Evolutionary conservation across 345 rosid genomes (phyloP).

Genomic region (Rhizophora mangle): DNA sequence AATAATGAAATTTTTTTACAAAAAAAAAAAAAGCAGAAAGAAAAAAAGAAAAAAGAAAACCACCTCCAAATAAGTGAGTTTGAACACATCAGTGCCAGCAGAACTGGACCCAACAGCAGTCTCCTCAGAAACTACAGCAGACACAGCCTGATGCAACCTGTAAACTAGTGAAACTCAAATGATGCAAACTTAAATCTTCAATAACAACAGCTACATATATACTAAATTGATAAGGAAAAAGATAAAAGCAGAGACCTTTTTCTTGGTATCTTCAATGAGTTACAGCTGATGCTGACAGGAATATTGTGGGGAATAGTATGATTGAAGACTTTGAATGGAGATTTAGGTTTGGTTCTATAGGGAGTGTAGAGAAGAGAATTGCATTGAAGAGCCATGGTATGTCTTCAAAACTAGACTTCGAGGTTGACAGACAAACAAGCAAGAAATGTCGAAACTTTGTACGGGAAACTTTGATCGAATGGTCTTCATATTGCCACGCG

Average conservation of each 20-base stretch:
- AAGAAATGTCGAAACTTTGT: no score
- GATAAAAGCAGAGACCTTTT: conserved; percentile 16
- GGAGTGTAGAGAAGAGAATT: conserved; percentile 27
- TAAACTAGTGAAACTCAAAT: background rate
- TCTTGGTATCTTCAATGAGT: conserved; percentile 30
- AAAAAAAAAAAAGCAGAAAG: background rate
- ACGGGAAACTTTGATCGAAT: background rate
- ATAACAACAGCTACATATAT: background rate
- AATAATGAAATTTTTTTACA: background rate
- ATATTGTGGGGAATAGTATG: conserved; percentile 12
- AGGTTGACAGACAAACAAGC: background rate
- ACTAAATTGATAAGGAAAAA: background rate
- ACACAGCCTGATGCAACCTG: conserved; percentile 33
- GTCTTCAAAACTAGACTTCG: background rate
- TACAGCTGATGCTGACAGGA: conserved; percentile 17
- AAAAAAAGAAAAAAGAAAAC: background rate
- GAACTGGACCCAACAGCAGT: conserved; percentile 46
- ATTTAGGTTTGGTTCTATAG: conserved; percentile 17
- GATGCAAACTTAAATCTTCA: background rate
- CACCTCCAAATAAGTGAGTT: conserved; percentile 86
- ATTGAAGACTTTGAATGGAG: conserved; percentile 13
- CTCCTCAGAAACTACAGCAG: conserved; percentile 66
- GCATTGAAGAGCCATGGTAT: conserved; percentile 40
- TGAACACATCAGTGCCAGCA: conserved; percentile 48
- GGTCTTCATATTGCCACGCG: conserved; percentile 33